Percentiles rank a stretch among this genome's conserved stretches.
Conservation (phyloP, 2,329 filamentous ascomycete genomes). For the Ceratocystis huliohia region DNA sequence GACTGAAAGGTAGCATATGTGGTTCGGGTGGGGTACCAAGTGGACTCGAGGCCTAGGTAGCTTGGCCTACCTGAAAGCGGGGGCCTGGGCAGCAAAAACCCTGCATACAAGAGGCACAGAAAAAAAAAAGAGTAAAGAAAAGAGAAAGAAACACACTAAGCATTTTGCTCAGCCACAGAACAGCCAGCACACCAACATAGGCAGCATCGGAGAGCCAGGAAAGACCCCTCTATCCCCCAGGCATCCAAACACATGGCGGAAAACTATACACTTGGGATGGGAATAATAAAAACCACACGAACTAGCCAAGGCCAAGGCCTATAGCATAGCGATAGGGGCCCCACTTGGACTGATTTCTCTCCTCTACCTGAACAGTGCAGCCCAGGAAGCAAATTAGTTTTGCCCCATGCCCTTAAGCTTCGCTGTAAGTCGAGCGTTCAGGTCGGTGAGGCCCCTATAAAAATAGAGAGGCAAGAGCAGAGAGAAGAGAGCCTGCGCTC, state of each 20-base stretch:
- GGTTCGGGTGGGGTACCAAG: too few relatives aligned
- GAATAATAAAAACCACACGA: not conserved
- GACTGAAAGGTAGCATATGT: too few relatives aligned
- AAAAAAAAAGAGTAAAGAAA: too few relatives aligned
- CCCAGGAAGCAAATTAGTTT: not conserved
- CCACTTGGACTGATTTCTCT: not conserved
- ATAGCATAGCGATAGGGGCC: not conserved
- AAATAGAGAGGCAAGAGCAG: not conserved
- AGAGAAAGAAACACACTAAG: too few relatives aligned
- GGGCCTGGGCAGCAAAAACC: too few relatives aligned
- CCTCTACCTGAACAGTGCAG: conserved; percentile 6
- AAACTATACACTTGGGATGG: not conserved
- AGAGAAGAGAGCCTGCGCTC: not conserved
- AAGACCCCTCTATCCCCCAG: not conserved
- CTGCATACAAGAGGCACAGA: too few relatives aligned
- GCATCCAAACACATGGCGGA: not conserved
- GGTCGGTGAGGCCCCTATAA: conserved; percentile 6
- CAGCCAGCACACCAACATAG: not conserved
- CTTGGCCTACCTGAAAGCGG: too few relatives aligned
- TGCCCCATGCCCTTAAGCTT: too few relatives aligned
- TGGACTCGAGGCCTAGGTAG: too few relatives aligned
- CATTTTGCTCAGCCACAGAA: too few relatives aligned
- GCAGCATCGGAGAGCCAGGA: not conserved
- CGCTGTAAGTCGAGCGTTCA: too few relatives aligned
- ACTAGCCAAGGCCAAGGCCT: not conserved